These are phyloP conservation scores for Suhomyces anneliseae DNA, from an alignment of 1,139 yeast species.

Conservation along the genomic window DNA sequence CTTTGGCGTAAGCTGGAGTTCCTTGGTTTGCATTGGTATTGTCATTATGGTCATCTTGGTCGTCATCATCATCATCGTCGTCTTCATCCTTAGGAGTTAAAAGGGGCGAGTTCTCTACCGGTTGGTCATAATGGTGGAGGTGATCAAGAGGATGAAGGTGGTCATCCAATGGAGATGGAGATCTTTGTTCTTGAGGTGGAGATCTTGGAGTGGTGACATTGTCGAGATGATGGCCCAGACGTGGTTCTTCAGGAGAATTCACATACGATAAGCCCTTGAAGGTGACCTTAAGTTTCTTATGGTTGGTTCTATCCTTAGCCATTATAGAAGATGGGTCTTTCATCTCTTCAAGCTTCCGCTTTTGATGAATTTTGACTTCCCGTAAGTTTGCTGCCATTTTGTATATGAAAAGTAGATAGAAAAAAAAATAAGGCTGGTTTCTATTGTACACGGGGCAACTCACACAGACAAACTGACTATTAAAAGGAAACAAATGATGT, in stretches of 20 bases:
- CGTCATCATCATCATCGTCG: conserved; percentile 28
- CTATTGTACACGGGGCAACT: not conserved
- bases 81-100: conserved; percentile 49
- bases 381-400: conserved; percentile 30
- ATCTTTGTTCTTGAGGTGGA: conserved; percentile 22
- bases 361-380: conserved; percentile 24
- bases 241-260: conserved; percentile 4
- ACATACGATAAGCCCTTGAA: conserved; percentile 10
- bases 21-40: conserved; percentile 1
- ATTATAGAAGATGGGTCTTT: conserved; percentile 13
- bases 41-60: conserved; percentile 7
- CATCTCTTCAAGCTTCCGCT: conserved; percentile 35
- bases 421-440: not conserved
- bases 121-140: conserved; percentile 13
- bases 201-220: conserved; percentile 10
- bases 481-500: too few relatives aligned
- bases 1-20: conserved; percentile 3
- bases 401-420: not conserved
- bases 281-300: conserved; percentile 14
- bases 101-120: conserved; percentile 35
- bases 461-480: not conserved
- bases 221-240: conserved; percentile 12
- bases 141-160: conserved; percentile 15
- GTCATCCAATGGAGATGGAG: conserved; percentile 29
- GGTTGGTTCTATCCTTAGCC: conserved; percentile 6